A percentile compares a stretch with the other conserved stretches of the same genome.
These are phyloP conservation scores for Corylus americana DNA, from an alignment of 306 rosid genomes.

Conservation along the genomic window DNA sequence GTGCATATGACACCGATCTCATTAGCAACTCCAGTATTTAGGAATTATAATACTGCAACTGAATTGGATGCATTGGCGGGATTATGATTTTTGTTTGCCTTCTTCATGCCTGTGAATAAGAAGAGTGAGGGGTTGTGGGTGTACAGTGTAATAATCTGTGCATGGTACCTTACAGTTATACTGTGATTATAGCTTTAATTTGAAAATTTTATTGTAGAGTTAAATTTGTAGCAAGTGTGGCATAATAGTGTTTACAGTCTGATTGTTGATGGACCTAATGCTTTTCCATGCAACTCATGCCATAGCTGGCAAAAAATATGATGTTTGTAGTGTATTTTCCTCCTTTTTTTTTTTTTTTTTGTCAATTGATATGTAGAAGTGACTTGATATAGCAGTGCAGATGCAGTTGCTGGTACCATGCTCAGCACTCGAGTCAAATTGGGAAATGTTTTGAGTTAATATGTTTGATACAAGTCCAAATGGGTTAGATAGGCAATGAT, in stretches of 20 bases:
- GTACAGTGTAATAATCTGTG: slow-evolving; percentile 60
- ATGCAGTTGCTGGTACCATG: not conserved
- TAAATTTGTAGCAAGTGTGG: slow-evolving; percentile 24
- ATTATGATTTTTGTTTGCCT: slow-evolving; percentile 44
- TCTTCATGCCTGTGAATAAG: slow-evolving; percentile 50
- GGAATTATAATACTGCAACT: slow-evolving; percentile 35
- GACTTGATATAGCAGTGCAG: not conserved
- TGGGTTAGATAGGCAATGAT: not conserved
- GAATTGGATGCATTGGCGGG: slow-evolving; percentile 31
- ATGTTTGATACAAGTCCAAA: not conserved
- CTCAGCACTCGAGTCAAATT: not conserved
- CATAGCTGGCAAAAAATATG: not conserved
- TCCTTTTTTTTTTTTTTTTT: no score
- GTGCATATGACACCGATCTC: slow-evolving; percentile 34
- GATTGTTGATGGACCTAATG: not conserved
- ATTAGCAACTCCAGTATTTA: slow-evolving; percentile 35
- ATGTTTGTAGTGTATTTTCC: not conserved
- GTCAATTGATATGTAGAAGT: not conserved
- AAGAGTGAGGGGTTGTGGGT: slow-evolving; percentile 42
- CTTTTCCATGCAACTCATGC: not conserved
- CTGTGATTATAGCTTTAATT: slow-evolving; percentile 29
- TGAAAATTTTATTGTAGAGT: slow-evolving; percentile 29
- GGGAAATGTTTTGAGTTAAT: not conserved
- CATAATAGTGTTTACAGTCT: not conserved
- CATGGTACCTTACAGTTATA: slow-evolving; percentile 42